Evolutionary conservation across 305 asterid genomes (phyloP), one percentile per base, ranked within the genome.

Genomic region (Solanum hybrid): DNA sequence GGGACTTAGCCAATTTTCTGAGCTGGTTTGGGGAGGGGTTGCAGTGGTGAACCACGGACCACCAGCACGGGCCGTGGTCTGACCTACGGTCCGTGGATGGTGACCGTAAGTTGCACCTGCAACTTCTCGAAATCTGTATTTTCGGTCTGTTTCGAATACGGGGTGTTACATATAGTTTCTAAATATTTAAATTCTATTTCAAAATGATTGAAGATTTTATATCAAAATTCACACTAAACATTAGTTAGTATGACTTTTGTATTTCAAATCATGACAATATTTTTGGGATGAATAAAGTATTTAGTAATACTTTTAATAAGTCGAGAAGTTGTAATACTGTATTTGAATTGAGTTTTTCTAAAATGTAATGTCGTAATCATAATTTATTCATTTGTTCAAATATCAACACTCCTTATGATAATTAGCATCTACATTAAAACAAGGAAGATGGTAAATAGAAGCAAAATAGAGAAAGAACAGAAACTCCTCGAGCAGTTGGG

Each of bases 401-500:
- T 51, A 5, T 51, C 65, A 51, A 51, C 57, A 51, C 65, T 51
- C 65, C 22, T 51, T 51, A 51, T 6, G 7, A 79, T 24, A 79
- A n/a, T 24, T 9, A 80, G 3, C 14, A 24, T 81, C n/a, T 82
- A 15, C 3, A 15, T 15, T 82, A 41, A 82, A 82, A 82, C 4
- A 41, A 7, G 6, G 26, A 41, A 82, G 26, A 82, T 82, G n/a
- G 87, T 77, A 31, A 89, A 89, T 88, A 92, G 76, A 34, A 90
- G 72, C 41, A 90, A 36, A 89, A 91, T 29, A 76, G n/a, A 72
- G 15, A 75, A 27, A 72, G 27, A 51, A 61, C 34, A 83, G 29
- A 32, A 17, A 36, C 76, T 89, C 91, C 89, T 91, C 89, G 83
- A 93, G 80, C 88, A 13, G 79, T 90, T 91, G 37, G 89, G 82